Evolutionary conservation across 345 rosid genomes (phyloP).

Genomic region (Eutrema heterophyllum): DNA sequence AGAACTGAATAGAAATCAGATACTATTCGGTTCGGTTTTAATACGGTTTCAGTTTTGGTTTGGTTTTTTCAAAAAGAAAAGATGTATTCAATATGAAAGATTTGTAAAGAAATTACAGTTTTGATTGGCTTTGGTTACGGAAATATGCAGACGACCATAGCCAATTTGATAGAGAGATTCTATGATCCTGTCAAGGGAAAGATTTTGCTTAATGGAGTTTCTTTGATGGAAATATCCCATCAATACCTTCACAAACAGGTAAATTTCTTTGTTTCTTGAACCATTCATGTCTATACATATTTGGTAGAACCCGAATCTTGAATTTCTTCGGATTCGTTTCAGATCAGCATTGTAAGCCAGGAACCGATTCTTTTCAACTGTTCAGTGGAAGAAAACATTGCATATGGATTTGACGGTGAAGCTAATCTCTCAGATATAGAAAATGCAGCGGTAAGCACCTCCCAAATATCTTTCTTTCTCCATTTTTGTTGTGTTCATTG

Average conservation of each 20-base stretch:
- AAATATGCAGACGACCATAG: conserved; percentile 74
- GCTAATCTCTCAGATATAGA: conserved; percentile 50
- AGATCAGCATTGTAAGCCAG: conserved; percentile 97
- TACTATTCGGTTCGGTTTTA: too few relatives aligned
- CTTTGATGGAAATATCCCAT: conserved; percentile 73
- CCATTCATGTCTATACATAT: background rate
- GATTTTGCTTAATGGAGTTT: conserved; percentile 72
- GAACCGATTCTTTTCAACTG: conserved; percentile 77
- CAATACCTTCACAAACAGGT: conserved; percentile 80
- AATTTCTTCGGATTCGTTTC: conserved; percentile 1
- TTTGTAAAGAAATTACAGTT: too few relatives aligned
- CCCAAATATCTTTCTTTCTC: background rate
- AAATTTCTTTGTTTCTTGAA: conserved; percentile 1
- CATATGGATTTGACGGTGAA: conserved; percentile 67
- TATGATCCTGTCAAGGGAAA: conserved; percentile 86
- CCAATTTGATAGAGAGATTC: conserved; percentile 86
- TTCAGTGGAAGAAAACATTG: conserved; percentile 45
- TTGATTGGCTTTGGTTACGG: too few relatives aligned
- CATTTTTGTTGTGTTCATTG: background rate
- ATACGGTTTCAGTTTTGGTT: too few relatives aligned
- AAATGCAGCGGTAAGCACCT: conserved; percentile 61
- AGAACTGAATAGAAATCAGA: too few relatives aligned
- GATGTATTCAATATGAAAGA: too few relatives aligned
- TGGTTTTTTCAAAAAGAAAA: too few relatives aligned
- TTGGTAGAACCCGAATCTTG: background rate